phyloP scores from a whole-genome alignment of 2,329 filamentous ascomycete species.

The Monosporascus ibericus region DNA sequence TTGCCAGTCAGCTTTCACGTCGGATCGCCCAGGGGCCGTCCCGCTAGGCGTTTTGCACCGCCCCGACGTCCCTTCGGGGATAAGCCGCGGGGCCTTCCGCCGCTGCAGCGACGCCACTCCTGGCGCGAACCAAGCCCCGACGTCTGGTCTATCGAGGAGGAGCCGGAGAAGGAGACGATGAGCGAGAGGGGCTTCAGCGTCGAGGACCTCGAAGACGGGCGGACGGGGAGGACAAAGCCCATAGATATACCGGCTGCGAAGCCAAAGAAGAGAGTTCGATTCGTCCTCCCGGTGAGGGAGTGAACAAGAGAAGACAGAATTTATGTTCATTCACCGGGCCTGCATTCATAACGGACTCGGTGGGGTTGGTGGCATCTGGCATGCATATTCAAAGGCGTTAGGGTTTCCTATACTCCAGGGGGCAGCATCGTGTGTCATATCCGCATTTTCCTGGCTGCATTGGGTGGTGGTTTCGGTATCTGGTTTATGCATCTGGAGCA shows the following conservation, averaged over 20 bases:
- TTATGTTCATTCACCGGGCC: not conserved
- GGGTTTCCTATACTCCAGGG: no score
- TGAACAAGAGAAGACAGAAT: conserved; percentile 2
- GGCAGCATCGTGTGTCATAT: not conserved
- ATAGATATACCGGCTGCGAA: conserved; percentile 39
- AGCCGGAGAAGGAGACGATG: conserved; percentile 47
- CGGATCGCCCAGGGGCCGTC: conserved; percentile 20
- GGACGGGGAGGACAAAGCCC: conserved; percentile 23
- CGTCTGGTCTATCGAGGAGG: conserved; percentile 55
- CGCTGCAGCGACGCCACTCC: conserved; percentile 38
- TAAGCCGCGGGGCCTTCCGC: conserved; percentile 20
- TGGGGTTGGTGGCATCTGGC: not conserved
- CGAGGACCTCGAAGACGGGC: conserved; percentile 21
- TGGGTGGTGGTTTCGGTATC: not conserved
- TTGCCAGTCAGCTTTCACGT: conserved; percentile 28
- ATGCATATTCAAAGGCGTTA: conserved; percentile 1
- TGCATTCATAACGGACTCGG: no score
- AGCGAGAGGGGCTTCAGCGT: conserved; percentile 35
- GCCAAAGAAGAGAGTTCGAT: conserved; percentile 51
- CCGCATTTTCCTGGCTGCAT: not conserved
- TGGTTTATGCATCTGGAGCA: not conserved
- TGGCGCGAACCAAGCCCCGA: conserved; percentile 55
- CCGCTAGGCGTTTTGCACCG: conserved; percentile 23
- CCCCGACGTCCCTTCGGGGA: conserved; percentile 27
- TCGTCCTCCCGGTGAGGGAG: conserved; percentile 42